Evolutionary conservation across 164 flowering plant species (phyloP).

Genomic region (Nymphaea colorata): DNA sequence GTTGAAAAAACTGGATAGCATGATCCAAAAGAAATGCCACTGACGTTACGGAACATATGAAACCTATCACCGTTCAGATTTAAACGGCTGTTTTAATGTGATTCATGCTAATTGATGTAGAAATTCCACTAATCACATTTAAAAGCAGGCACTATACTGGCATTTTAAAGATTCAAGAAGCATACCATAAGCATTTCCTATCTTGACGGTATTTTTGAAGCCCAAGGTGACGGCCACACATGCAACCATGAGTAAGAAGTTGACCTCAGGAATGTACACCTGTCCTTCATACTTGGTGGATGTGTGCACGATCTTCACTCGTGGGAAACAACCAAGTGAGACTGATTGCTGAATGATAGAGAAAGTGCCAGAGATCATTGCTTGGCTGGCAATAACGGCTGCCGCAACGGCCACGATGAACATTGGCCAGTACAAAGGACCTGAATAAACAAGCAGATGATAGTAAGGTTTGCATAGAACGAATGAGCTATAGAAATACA

Average conservation of each 20-base stretch:
- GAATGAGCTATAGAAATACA: not conserved
- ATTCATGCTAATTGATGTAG: not conserved
- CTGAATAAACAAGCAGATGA: constrained; percentile 15
- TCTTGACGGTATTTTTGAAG: constrained; percentile 39
- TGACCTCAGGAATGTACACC: constrained; percentile 44
- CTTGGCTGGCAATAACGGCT: constrained; percentile 69
- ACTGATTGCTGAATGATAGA: constrained; percentile 53
- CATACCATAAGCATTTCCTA: constrained; percentile 83
- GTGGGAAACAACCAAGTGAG: constrained; percentile 51
- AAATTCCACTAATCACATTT: not conserved
- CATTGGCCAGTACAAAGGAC: constrained; percentile 49
- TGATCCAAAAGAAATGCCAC: not conserved
- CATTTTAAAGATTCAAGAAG: not conserved
- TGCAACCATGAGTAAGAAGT: constrained; percentile 48
- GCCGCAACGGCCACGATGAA: constrained; percentile 60
- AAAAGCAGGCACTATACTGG: too few species aligned
- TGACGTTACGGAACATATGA: not conserved
- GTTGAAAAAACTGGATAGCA: not conserved
- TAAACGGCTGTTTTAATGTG: not conserved
- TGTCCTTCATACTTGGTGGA: constrained; percentile 32
- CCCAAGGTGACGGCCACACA: constrained; percentile 47
- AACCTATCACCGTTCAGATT: not conserved
- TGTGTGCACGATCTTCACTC: constrained; percentile 48
- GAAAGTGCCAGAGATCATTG: constrained; percentile 54
- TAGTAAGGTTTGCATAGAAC: too few species aligned